Conservation (phyloP, 768 basidiomycete genomes). For the Pholiota molesta region DNA sequence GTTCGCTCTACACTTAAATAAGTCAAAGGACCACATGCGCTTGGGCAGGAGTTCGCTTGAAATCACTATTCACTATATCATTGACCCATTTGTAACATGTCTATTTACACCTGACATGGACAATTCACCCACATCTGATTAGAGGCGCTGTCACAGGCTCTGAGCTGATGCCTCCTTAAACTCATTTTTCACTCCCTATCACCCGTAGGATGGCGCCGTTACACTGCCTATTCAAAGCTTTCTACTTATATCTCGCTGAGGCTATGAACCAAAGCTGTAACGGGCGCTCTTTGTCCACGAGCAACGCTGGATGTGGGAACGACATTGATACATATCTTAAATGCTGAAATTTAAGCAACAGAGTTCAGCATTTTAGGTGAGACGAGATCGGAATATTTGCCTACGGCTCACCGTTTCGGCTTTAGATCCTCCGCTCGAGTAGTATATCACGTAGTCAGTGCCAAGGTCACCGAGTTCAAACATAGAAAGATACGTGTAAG, state of each 20-base stretch:
- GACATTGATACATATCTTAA: not conserved
- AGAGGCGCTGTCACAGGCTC: not conserved
- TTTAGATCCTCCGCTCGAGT: not conserved
- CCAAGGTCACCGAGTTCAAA: not conserved
- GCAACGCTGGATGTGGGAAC: not conserved
- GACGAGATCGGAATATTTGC: not conserved
- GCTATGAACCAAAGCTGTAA: not conserved
- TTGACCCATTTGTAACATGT: not conserved
- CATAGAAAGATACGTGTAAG: not conserved
- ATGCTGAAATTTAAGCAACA: not conserved
- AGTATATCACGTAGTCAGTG: not conserved
- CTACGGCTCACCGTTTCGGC: not conserved
- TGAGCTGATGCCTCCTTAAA: not conserved
- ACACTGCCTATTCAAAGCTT: not conserved
- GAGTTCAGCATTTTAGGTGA: not conserved
- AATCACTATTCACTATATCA: not conserved
- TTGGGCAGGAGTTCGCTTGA: not conserved
- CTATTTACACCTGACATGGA: not conserved
- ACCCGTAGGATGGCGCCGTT: not conserved
- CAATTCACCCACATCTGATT: not conserved
- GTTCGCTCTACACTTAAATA: not conserved
- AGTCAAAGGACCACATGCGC: not conserved
- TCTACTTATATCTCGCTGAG: not conserved
- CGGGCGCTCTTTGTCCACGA: not conserved
- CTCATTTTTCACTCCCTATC: not conserved